These are phyloP conservation scores for Phialemoniopsis sp. DNA, from an alignment of 2,329 filamentous ascomycete genomes.

Conservation along the genomic window DNA sequence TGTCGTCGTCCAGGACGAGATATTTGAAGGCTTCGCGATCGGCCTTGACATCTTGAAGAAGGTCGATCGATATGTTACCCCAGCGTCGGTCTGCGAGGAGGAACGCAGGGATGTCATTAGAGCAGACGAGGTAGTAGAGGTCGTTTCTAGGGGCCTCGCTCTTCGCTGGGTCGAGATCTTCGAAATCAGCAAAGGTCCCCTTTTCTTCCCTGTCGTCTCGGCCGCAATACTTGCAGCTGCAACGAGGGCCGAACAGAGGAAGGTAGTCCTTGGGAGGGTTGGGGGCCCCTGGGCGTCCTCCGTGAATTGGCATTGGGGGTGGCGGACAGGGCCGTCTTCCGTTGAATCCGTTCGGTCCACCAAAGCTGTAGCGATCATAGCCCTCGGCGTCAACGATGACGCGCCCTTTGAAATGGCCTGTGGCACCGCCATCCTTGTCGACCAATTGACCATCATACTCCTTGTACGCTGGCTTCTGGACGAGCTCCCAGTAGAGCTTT, in stretches of 20 bases:
- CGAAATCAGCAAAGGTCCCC: constrained; percentile 32
- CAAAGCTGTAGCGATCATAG: constrained; percentile 26
- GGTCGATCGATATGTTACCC: constrained; percentile 35
- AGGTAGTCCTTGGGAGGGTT: constrained; percentile 25
- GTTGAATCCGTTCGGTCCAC: constrained; percentile 16
- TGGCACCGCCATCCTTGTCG: constrained; percentile 16
- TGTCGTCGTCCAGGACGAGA: constrained; percentile 41
- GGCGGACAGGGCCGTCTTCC: constrained; percentile 9
- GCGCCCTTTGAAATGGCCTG: constrained; percentile 27
- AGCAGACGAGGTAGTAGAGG: constrained; percentile 37
- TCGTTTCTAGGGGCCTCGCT: constrained; percentile 32
- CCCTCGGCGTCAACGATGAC: constrained; percentile 39
- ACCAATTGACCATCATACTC: constrained; percentile 38
- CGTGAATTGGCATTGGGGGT: neutral
- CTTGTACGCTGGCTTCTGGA: constrained; percentile 40
- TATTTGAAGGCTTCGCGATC: constrained; percentile 46
- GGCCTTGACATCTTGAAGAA: constrained; percentile 32
- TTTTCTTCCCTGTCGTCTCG: constrained; percentile 13
- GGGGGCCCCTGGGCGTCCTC: neutral
- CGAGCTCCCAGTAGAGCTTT: constrained; percentile 41
- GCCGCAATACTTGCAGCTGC: constrained; percentile 32
- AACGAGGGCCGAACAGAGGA: constrained; percentile 34
- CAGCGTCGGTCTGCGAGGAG: constrained; percentile 38
- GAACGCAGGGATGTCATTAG: constrained; percentile 41
- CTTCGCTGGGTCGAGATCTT: constrained; percentile 29